These are phyloP conservation scores for Euphorbia tirucalli DNA, from an alignment of 345 rosid species.

Conservation along the genomic window DNA sequence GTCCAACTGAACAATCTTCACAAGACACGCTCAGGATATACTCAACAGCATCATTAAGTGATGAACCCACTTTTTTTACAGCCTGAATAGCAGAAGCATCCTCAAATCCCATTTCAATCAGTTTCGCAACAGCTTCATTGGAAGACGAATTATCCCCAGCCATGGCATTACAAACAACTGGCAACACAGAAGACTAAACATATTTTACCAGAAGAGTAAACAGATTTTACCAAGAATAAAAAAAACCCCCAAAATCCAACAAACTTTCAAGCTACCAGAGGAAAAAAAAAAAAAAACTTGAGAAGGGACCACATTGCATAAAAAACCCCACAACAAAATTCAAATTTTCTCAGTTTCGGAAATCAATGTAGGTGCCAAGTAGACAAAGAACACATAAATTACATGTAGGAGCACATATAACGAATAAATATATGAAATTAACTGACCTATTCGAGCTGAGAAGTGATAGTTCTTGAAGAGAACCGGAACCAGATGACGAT, in stretches of 20 bases:
- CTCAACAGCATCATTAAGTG: slow-evolving; percentile 48
- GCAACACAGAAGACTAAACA: too few species aligned
- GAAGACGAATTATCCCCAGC: slow-evolving; percentile 20
- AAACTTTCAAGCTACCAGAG: too few species aligned
- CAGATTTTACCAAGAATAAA: too few species aligned
- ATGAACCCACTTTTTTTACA: slow-evolving; percentile 58
- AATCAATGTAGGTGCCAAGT: background rate
- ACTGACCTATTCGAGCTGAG: background rate
- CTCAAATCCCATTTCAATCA: slow-evolving; percentile 75
- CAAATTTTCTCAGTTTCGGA: background rate
- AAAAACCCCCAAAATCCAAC: too few species aligned
- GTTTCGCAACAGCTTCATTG: slow-evolving; percentile 42
- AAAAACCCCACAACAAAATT: too few species aligned
- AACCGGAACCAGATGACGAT: background rate
- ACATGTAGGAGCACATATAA: background rate
- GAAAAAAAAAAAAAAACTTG: too few species aligned
- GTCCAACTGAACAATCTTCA: slow-evolving; percentile 22
- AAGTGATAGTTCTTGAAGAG: background rate
- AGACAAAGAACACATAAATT: background rate
- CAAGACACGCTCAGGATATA: slow-evolving; percentile 44
- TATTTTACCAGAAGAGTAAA: too few species aligned
- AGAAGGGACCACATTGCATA: background rate
- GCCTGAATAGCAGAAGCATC: slow-evolving; percentile 47
- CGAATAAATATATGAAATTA: too few species aligned
- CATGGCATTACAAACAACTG: slow-evolving; percentile 26